Evolutionary conservation across 2,329 filamentous ascomycete species (phyloP).

Genomic region (Blumeriella jaapii): DNA sequence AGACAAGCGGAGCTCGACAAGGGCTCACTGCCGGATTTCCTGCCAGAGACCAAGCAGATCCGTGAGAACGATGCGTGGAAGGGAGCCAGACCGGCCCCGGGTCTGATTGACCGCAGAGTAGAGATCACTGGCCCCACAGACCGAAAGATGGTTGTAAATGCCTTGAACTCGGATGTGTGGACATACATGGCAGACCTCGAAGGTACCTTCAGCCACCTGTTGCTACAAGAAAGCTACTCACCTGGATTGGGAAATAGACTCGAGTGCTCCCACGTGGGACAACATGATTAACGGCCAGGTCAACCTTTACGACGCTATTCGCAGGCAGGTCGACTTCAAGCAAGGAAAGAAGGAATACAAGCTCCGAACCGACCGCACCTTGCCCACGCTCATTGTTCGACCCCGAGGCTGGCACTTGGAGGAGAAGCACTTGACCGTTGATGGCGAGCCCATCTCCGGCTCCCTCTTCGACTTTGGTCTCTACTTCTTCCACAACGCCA

Average conservation of each 20-base stretch:
- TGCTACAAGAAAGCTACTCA: constrained; percentile 5
- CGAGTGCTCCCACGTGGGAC: constrained; percentile 91
- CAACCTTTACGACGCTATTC: constrained; percentile 93
- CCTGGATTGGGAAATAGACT: constrained; percentile 51
- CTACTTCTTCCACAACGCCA: constrained; percentile 98
- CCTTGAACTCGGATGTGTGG: constrained; percentile 89
- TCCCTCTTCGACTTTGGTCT: constrained; percentile 94
- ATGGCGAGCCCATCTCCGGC: constrained; percentile 88
- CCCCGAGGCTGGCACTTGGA: constrained; percentile 96
- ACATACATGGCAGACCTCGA: constrained; percentile 99
- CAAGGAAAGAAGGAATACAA: constrained; percentile 94
- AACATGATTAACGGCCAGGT: constrained; percentile 99
- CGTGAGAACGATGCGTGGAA: constrained; percentile 91
- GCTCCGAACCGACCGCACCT: constrained; percentile 76
- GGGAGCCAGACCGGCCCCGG: constrained; percentile 81
- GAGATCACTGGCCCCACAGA: constrained; percentile 98
- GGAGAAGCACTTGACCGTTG: constrained; percentile 94
- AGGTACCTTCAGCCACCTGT: constrained; percentile 41
- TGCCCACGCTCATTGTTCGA: constrained; percentile 86
- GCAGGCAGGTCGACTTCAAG: constrained; percentile 92
- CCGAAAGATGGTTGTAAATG: constrained; percentile 98
- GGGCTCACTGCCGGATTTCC: constrained; percentile 81
- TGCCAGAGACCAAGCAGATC: constrained; percentile 90
- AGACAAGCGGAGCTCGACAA: constrained; percentile 91
- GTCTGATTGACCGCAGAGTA: constrained; percentile 82